Evolutionary conservation across 2,329 filamentous ascomycete genomes (phyloP).

Genomic region (Metarhizium anisopliae): DNA sequence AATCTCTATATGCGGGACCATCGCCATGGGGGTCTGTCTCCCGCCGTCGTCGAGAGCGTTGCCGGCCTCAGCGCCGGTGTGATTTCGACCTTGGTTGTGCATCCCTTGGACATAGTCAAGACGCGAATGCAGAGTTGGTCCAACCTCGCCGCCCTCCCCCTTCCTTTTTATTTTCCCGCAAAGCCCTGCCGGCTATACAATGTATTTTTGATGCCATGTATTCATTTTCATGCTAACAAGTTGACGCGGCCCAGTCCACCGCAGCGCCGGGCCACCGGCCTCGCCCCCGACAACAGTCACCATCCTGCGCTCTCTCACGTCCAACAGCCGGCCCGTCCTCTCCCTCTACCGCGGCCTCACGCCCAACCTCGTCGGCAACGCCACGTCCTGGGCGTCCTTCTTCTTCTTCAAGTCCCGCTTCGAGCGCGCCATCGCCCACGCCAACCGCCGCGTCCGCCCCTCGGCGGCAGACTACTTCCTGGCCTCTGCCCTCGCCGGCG

Average conservation of each 20-base stretch:
- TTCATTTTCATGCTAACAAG: neutral
- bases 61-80: conserved; percentile 86
- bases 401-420: conserved; percentile 65
- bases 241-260: conserved; percentile 34
- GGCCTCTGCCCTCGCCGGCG: conserved; percentile 61
- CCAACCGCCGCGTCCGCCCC: conserved; percentile 10
- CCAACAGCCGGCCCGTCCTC: conserved; percentile 43
- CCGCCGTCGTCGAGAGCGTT: conserved; percentile 75
- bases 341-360: conserved; percentile 84
- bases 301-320: conserved; percentile 40
- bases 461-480: conserved; percentile 68
- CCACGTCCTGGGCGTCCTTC: conserved; percentile 82
- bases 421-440: conserved; percentile 36
- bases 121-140: conserved; percentile 78
- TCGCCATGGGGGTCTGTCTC: conserved; percentile 54
- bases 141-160: neutral
- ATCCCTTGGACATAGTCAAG: conserved; percentile 94
- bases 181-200: too few relatives aligned
- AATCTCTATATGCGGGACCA: conserved; percentile 35
- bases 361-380: conserved; percentile 87
- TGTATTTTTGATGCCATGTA: neutral
- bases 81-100: conserved; percentile 75
- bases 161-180: too few relatives aligned
- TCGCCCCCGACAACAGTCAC: conserved; percentile 39
- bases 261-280: conserved; percentile 26